Evolutionary conservation across 208 protist genomes (phyloP), one percentile per base, ranked within the genome.

Genomic region (Leptomonas seymouri): DNA sequence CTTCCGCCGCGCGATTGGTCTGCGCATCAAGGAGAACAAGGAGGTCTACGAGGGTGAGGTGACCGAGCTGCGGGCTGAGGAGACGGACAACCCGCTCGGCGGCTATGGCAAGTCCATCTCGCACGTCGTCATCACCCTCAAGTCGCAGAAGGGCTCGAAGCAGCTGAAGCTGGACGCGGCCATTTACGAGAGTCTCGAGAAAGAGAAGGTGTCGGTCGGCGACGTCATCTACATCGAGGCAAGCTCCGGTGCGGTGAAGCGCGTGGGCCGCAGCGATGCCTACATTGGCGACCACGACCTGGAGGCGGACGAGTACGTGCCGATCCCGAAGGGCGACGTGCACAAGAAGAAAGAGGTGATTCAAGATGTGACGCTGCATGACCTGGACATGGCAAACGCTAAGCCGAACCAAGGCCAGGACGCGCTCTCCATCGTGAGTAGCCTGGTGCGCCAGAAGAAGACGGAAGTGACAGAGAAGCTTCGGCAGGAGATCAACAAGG

Each of bases 171-270:
- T 99, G 44, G 99, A 99, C 78, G 97, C 99, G 16, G 93, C 91
- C 28, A 99, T 99, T 62, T 99, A 99, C 84, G 98, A 99, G 67
- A 90, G 84, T 61, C 76, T 99, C 20, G 98, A 99, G 78, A 99
- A 99, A 83, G 98, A 99, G 86, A 99, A 99, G 74, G 93, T 99
- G 2, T 74, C 77, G 2, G 87, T 99, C 7, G 99, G 99, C 21
- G 99, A 99, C 82, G 98, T 99, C 39, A 99, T 99, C 66, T 99
- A 99, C 85, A 99, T 99, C 80, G 99, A 99, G 81, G 97, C 97
- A 3, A 99, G 96, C 85, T 98, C 95, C 34, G 98, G 98, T 30
- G 90, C 97, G 12, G 98, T 99, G 4, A 99, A 99, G 81, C 85
- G 94, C 11, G 94, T 99, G n/a, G 98, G 98, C 57, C 84, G 97